These are phyloP conservation scores for Fusarium sp. DNA, from an alignment of 2,329 filamentous ascomycete genomes.

Conservation along the genomic window DNA sequence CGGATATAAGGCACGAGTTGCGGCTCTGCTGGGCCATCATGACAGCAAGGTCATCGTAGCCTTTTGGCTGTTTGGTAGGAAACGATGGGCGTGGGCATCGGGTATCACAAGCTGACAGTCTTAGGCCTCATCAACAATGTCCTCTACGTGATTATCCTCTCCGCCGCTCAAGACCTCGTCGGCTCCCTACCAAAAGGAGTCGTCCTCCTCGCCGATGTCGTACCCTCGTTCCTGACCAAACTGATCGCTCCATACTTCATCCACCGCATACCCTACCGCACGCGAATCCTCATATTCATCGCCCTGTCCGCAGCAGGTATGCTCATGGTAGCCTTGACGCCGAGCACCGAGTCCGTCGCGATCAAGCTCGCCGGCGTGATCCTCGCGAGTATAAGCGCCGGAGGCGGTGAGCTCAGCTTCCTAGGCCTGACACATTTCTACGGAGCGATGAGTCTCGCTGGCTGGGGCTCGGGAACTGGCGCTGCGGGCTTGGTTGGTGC, in stretches of 20 bases:
- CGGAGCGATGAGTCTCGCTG: conserved; percentile 84
- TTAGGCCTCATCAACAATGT: conserved; percentile 87
- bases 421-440: conserved; percentile 94
- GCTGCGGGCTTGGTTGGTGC: conserved; percentile 89
- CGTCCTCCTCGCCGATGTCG: conserved; percentile 91
- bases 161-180: conserved; percentile 93
- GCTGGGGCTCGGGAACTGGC: conserved; percentile 93
- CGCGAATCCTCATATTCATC: conserved; percentile 81
- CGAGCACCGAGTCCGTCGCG: conserved; percentile 71
- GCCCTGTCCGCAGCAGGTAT: conserved; percentile 84
- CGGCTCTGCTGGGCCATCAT: conserved; percentile 71
- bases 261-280: conserved; percentile 82
- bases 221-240: conserved; percentile 90
- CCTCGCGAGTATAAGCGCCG: conserved; percentile 85
- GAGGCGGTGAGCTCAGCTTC: conserved; percentile 91
- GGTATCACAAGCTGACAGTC: too few relatives aligned
- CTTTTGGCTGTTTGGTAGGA: conserved; percentile 91
- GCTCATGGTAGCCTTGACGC: conserved; percentile 87
- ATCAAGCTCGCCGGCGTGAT: conserved; percentile 86
- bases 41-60: conserved; percentile 79
- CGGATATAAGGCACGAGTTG: conserved; percentile 75
- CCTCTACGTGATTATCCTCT: conserved; percentile 96
- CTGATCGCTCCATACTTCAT: conserved; percentile 94
- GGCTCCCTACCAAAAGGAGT: conserved; percentile 91
- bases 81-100: too few relatives aligned